These are phyloP conservation scores for Grosmannia huntii DNA, from an alignment of 2,329 filamentous ascomycete genomes.

Conservation along the genomic window DNA sequence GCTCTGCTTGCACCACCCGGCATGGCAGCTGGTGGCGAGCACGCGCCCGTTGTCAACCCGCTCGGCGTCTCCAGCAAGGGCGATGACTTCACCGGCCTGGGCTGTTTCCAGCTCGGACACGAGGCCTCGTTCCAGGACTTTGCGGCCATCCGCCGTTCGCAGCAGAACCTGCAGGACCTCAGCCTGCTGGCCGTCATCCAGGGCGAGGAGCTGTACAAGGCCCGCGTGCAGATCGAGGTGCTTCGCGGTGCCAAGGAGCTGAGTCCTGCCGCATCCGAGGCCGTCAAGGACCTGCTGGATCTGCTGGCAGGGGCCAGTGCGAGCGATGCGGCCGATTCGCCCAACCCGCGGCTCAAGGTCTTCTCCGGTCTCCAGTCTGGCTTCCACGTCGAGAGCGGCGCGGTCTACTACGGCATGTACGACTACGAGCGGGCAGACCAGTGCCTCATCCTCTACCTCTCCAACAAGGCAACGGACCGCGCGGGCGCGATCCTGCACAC, in stretches of 20 bases:
- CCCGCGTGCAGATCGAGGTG: slow-evolving; percentile 12
- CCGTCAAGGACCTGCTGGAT: slow-evolving; percentile 2
- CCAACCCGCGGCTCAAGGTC: slow-evolving; percentile 9
- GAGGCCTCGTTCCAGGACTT: slow-evolving; percentile 14
- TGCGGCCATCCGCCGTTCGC: slow-evolving; percentile 12
- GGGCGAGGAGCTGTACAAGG: slow-evolving; percentile 11
- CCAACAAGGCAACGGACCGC: slow-evolving; percentile 26
- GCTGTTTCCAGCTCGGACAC: slow-evolving; percentile 18
- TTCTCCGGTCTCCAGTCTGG: slow-evolving; percentile 14
- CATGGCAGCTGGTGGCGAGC: too few relatives aligned
- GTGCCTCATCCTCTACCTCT: slow-evolving; percentile 25
- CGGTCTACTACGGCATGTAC: slow-evolving; percentile 13
- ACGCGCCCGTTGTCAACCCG: slow-evolving; percentile 4
- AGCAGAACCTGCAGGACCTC: slow-evolving; percentile 14
- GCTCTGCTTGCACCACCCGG: neutral
- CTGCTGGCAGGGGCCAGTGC: neutral
- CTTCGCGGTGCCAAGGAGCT: slow-evolving; percentile 7
- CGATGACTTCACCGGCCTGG: slow-evolving; percentile 14
- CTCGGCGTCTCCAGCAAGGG: slow-evolving; percentile 12
- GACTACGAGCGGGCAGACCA: slow-evolving; percentile 10
- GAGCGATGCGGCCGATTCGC: neutral
- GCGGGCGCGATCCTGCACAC: slow-evolving; percentile 30
- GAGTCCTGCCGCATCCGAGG: neutral
- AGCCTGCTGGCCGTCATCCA: slow-evolving; percentile 8
- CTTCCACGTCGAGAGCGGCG: slow-evolving; percentile 12